Percentiles rank a stretch among this genome's conserved stretches.
Evolutionary conservation across 2,329 filamentous ascomycete genomes (phyloP).

Genomic region (Pseudocercospora fijiensis): DNA sequence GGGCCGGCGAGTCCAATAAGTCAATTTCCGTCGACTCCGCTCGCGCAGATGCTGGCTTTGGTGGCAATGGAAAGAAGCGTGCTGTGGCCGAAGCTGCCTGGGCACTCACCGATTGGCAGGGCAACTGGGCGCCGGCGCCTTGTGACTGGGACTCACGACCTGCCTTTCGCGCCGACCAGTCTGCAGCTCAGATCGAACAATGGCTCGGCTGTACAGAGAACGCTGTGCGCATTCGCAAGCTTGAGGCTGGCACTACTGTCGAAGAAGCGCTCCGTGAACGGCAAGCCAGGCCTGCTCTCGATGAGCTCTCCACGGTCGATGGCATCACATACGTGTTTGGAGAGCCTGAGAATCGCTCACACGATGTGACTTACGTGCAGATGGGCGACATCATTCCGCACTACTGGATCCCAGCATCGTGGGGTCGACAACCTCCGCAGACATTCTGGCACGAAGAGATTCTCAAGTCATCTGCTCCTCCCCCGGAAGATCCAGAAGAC

Average conservation of each 20-base stretch:
- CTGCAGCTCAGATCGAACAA: slow-evolving; percentile 27
- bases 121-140: slow-evolving; percentile 48
- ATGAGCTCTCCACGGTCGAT: slow-evolving; percentile 18
- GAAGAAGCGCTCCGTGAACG: slow-evolving; percentile 6
- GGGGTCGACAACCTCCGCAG: slow-evolving; percentile 24
- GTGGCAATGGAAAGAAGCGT: slow-evolving; percentile 17
- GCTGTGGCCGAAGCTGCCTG: slow-evolving; percentile 8
- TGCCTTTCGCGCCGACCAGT: slow-evolving; percentile 31
- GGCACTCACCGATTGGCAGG: slow-evolving; percentile 44
- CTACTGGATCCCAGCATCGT: slow-evolving; percentile 34
- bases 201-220: slow-evolving; percentile 30
- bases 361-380: slow-evolving; percentile 7
- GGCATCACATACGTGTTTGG: slow-evolving; percentile 23
- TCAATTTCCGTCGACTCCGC: slow-evolving; percentile 19
- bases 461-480: slow-evolving; percentile 22
- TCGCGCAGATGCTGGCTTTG: slow-evolving; percentile 22
- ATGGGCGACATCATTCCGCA: slow-evolving; percentile 34
- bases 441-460: slow-evolving; percentile 35
- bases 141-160: slow-evolving; percentile 47
- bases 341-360: slow-evolving; percentile 10
- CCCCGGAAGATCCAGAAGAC: slow-evolving; percentile 31
- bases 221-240: slow-evolving; percentile 3
- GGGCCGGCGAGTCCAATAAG: slow-evolving; percentile 11
- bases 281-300: slow-evolving; percentile 9
- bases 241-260: slow-evolving; percentile 2